Base-by-base conservation (phyloP, 108 stramenopile species). In the Fragilariopsis cylindrus region DNA sequence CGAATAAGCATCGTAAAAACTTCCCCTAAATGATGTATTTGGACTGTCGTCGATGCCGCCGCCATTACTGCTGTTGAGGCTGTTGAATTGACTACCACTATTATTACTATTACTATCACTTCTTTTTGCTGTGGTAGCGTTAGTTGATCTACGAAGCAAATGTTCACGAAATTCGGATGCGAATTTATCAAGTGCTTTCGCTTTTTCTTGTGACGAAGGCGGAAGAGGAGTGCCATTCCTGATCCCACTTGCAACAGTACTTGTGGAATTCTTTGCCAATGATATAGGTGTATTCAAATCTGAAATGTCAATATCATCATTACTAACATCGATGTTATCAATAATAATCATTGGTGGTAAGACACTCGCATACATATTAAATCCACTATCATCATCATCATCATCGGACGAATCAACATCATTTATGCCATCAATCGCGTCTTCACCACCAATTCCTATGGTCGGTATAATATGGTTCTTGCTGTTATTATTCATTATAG, bases 321-420 rank as follows among this genome's bases (percentile, higher is more conserved):
- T 71, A 7, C 15, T 58, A 57, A 21, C 19, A 49, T 82, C 82
- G 49, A 82, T 86, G 50, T 85, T 55, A 30, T 86, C 80, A 60
- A 81, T 70, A 4, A 86, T 71, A 53, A 86, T 81, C 85, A 86
- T 86, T 43, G 85, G 79, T 60, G 85, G 85, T 60, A 86, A 64
- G 41, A 82, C 48, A 19, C 70, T 63, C 1, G 75, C 62, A 44
- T 45, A 63, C 4, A 44, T 41, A 15, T 63, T 45, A 15, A 63
- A 63, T 30, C 30, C 30, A 30, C 30, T 30, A 12, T 11, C 42
- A 9, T 41, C 42, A 40, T 41, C 42, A 40, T n/a, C n/a, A 1
- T 43, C 45, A 43, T 63, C 43, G 9, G 8, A 12, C 42, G 62
- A 63, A 43, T 5, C 11, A 2, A 44, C 21, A 15, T 41, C 62